Conservation (phyloP, 23 red algal genomes). For the Gracilariopsis chorda region DNA sequence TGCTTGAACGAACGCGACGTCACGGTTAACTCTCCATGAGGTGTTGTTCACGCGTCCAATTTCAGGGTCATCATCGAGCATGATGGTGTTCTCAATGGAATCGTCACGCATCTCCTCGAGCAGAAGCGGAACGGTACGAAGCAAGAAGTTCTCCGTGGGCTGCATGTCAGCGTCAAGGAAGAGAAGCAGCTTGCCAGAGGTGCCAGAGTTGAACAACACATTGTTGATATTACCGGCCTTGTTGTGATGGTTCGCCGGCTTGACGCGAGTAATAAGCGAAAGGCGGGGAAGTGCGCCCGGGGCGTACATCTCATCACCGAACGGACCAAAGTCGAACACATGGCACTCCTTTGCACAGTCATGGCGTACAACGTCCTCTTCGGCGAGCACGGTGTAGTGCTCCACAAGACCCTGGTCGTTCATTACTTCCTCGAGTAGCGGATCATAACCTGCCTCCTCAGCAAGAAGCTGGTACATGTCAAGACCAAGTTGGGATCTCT, state of each 20-base stretch:
- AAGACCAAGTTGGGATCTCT: slow-evolving; percentile 50
- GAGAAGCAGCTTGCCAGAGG: slow-evolving; percentile 68
- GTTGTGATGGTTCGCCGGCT: slow-evolving; percentile 73
- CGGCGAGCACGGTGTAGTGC: slow-evolving; percentile 59
- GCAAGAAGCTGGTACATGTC: slow-evolving; percentile 71
- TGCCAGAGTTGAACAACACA: slow-evolving; percentile 62
- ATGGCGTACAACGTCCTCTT: slow-evolving; percentile 42
- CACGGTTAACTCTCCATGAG: slow-evolving; percentile 67
- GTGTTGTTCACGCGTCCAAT: slow-evolving; percentile 62
- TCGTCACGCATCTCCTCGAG: slow-evolving; percentile 66
- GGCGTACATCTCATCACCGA: slow-evolving; percentile 62
- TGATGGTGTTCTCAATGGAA: slow-evolving; percentile 38
- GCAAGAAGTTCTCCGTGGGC: slow-evolving; percentile 57
- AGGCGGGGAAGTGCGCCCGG: slow-evolving; percentile 65
- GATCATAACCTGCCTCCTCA: slow-evolving; percentile 75
- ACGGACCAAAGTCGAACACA: slow-evolving; percentile 69
- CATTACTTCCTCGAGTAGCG: slow-evolving; percentile 71
- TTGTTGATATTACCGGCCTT: slow-evolving; percentile 85
- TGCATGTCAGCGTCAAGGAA: slow-evolving; percentile 79
- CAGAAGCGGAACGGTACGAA: slow-evolving; percentile 57
- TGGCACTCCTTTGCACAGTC: slow-evolving; percentile 71
- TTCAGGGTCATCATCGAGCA: slow-evolving; percentile 65
- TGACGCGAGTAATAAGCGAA: slow-evolving; percentile 62
- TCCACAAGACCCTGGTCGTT: slow-evolving; percentile 70
- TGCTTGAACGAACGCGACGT: slow-evolving; percentile 67